Conservation (phyloP, 164 flowering plant genomes). For the Protea cynaroides region DNA sequence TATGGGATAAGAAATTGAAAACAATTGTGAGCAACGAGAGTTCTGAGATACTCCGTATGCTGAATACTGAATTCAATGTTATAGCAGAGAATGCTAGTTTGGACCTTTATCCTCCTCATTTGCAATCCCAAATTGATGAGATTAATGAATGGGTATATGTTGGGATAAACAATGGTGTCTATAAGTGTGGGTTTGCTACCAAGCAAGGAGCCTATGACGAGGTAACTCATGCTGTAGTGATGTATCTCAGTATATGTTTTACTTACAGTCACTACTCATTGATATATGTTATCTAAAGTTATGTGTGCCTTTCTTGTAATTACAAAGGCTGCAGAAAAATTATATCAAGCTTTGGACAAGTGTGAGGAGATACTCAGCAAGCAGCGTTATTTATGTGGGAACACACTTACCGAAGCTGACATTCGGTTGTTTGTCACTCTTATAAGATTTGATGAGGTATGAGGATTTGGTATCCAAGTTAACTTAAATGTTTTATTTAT, state of each 20-base stretch:
- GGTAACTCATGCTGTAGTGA: conserved; percentile 32
- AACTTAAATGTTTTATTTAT: background rate
- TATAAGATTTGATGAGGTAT: conserved; percentile 94
- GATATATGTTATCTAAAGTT: background rate
- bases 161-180: conserved; percentile 87
- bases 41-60: conserved; percentile 84
- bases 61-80: conserved; percentile 80
- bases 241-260: too few relatives aligned
- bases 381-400: conserved; percentile 79
- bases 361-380: conserved; percentile 79
- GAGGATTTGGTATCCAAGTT: background rate
- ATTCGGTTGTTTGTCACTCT: conserved; percentile 88
- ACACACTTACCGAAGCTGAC: conserved; percentile 76
- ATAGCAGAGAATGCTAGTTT: conserved; percentile 68
- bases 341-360: conserved; percentile 76
- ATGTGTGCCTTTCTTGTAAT: background rate
- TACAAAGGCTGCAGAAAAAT: conserved; percentile 57
- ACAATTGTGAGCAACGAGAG: conserved; percentile 94
- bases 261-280: background rate
- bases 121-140: conserved; percentile 61
- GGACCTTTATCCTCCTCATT: conserved; percentile 76
- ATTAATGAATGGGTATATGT: conserved; percentile 77
- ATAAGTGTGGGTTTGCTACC: conserved; percentile 85
- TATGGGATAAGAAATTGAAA: conserved; percentile 89
- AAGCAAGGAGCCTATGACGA: conserved; percentile 85